These are phyloP conservation scores for Syzygium malaccense DNA, from an alignment of 441 rosid species.

Conservation along the genomic window DNA sequence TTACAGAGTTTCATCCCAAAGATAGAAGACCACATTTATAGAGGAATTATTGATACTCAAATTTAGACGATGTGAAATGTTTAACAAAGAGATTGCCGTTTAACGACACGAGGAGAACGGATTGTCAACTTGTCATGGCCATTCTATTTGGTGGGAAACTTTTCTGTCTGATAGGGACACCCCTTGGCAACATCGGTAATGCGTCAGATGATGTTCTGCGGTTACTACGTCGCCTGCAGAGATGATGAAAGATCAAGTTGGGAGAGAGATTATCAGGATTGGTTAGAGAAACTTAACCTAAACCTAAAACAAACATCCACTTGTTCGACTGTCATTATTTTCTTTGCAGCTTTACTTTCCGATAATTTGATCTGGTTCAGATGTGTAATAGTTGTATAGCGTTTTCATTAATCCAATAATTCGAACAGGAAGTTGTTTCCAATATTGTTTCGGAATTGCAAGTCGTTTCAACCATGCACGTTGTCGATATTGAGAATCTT, in stretches of 20 bases:
- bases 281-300: not conserved
- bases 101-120: no score
- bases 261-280: not conserved
- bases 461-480: not conserved
- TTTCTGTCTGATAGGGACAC: not conserved
- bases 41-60: not conserved
- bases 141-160: not conserved
- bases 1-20: not conserved
- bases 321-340: not conserved
- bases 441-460: no score
- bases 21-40: not conserved
- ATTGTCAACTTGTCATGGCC: not conserved
- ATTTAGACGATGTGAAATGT: not conserved
- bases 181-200: rapidly evolving
- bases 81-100: no score
- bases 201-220: not conserved
- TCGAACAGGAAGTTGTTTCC: no score
- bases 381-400: not conserved
- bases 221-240: not conserved
- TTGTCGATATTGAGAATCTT: not conserved
- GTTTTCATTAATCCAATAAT: not conserved
- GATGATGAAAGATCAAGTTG: not conserved
- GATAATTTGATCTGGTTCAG: not conserved
- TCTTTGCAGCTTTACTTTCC: not conserved
- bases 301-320: not conserved